A percentile compares a stretch with the other conserved stretches of the same genome.
Conservation (phyloP, 805 yeast genomes). For the Henningerozyma blattae region DNA sequence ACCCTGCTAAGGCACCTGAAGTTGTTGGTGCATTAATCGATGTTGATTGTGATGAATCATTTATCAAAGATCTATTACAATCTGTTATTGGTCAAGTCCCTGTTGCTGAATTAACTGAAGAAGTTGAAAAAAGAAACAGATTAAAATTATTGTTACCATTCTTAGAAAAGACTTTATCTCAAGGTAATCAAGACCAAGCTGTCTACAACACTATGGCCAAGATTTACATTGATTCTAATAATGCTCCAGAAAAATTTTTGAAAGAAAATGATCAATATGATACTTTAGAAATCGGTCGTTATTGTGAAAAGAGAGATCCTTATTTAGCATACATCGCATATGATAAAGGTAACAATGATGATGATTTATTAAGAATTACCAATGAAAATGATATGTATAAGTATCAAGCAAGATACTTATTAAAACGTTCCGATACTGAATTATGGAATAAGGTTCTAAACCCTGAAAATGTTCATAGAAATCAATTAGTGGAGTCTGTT, state of each 20-base stretch:
- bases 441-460: constrained; percentile 75
- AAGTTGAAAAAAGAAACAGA: constrained; percentile 94
- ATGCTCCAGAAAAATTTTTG: constrained; percentile 93
- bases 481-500: constrained; percentile 86
- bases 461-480: constrained; percentile 72
- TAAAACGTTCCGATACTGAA: constrained; percentile 72
- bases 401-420: constrained; percentile 94
- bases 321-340: constrained; percentile 95
- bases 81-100: constrained; percentile 94
- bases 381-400: constrained; percentile 97
- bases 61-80: constrained; percentile 66
- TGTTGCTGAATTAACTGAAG: constrained; percentile 73
- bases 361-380: constrained; percentile 80
- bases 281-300: constrained; percentile 90
- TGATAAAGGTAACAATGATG: constrained; percentile 88
- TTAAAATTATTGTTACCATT: constrained; percentile 85
- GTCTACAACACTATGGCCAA: constrained; percentile 92
- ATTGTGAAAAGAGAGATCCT: constrained; percentile 99
- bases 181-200: constrained; percentile 82
- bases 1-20: constrained; percentile 91
- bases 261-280: constrained; percentile 84
- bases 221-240: constrained; percentile 94
- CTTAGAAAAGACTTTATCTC: constrained; percentile 74
- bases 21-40: constrained; percentile 93
- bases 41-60: constrained; percentile 90